Percentiles rank a stretch among this genome's conserved stretches.
Evolutionary conservation across 306 rosid genomes (phyloP).

Genomic region (Gastrolobium bilobum): DNA sequence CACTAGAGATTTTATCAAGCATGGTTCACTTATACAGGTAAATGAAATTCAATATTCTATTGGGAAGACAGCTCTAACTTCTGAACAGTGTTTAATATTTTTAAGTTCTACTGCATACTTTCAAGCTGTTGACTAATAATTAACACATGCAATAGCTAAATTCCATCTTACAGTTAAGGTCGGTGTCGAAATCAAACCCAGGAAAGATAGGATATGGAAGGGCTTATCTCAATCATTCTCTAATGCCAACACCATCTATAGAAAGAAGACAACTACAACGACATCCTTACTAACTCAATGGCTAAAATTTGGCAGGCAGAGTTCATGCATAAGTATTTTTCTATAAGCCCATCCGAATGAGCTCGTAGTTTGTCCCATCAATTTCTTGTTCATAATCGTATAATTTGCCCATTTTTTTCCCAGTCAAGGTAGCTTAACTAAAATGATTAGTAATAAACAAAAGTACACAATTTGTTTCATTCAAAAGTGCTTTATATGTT

Average conservation of each 20-base stretch:
- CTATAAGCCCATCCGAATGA: not conserved
- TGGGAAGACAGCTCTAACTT: not conserved
- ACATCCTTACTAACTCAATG: not conserved
- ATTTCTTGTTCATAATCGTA: not conserved
- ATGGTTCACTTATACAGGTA: not conserved
- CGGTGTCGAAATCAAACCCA: constrained; percentile 19
- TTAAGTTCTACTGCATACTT: not conserved
- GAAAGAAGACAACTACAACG: constrained; percentile 12
- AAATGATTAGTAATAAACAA: constrained; percentile 25
- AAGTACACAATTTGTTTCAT: not conserved
- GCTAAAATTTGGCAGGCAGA: constrained; percentile 15
- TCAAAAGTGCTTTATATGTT: constrained; percentile 23
- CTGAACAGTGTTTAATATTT: not conserved
- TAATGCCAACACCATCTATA: constrained; percentile 19
- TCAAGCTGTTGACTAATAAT: constrained; percentile 6
- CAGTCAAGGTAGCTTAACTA: not conserved
- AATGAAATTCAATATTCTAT: not conserved
- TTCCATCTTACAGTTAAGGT: not conserved
- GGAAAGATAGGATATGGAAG: not conserved
- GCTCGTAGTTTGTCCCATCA: constrained; percentile 24
- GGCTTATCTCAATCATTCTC: constrained; percentile 18
- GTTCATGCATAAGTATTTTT: not conserved
- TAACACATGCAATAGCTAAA: constrained; percentile 31
- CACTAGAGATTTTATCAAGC: not conserved
- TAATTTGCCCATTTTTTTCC: not conserved